Evolutionary conservation across 2,329 filamentous ascomycete species (phyloP).

Genomic region (Penicillium frequentans): DNA sequence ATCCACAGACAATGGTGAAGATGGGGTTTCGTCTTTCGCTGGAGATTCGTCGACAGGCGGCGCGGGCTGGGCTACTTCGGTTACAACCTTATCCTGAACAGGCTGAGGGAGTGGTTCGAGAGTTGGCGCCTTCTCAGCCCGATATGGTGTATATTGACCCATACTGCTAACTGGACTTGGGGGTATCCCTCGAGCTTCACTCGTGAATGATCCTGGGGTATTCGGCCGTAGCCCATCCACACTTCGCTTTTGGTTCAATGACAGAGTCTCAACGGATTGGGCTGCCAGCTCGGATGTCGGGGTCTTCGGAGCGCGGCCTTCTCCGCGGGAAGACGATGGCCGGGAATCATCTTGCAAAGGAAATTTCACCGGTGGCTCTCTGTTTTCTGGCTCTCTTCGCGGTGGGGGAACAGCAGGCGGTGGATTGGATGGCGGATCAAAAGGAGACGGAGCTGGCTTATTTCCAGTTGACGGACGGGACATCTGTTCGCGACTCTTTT

Average conservation of each 20-base stretch:
- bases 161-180: constrained; percentile 27
- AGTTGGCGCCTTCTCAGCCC: constrained; percentile 33
- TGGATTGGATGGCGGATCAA: constrained; percentile 25
- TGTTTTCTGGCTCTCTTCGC: constrained; percentile 26
- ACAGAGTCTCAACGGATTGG: constrained; percentile 2
- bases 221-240: constrained; percentile 31
- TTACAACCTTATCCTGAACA: constrained; percentile 10
- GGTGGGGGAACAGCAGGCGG: constrained; percentile 23
- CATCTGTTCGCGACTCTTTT: constrained; percentile 44
- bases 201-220: constrained; percentile 29
- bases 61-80: constrained; percentile 11
- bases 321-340: constrained; percentile 31
- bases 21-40: constrained; percentile 8
- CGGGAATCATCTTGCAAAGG: constrained; percentile 13
- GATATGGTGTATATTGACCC: constrained; percentile 26
- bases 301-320: constrained; percentile 13
- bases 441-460: constrained; percentile 35
- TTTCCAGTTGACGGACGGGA: constrained; percentile 38
- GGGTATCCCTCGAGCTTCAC: constrained; percentile 19
- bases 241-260: constrained; percentile 16
- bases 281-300: constrained; percentile 2
- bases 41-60: constrained; percentile 23
- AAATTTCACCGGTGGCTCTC: constrained; percentile 11
- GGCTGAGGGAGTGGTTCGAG: constrained; percentile 9
- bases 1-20: constrained; percentile 11